phyloP scores from a whole-genome alignment of 176 grass and related monocot species.

The Oryza australiensis region DNA sequence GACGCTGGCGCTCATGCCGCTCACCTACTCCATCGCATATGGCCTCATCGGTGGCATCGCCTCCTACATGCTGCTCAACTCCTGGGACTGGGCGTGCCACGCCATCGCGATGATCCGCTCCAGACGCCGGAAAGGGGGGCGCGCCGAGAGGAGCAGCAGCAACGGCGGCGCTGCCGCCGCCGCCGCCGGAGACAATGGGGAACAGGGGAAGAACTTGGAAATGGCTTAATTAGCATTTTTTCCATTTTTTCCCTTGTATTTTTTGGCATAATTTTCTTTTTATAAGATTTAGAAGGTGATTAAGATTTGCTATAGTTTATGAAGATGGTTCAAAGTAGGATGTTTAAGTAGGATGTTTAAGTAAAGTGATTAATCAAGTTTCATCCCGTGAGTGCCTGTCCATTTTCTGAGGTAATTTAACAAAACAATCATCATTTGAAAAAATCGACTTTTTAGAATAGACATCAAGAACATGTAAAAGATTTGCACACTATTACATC shows the following conservation, averaged over 20 bases:
- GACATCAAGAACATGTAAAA: too few species aligned
- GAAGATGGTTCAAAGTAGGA: background rate
- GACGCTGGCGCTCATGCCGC: constrained; percentile 71
- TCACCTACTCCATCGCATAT: constrained; percentile 91
- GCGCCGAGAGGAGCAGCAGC: background rate
- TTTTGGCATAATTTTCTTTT: background rate
- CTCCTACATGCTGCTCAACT: constrained; percentile 68
- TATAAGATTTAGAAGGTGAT: background rate
- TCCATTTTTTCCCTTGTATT: background rate
- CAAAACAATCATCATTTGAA: too few species aligned
- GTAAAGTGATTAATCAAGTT: background rate
- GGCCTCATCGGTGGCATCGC: constrained; percentile 76
- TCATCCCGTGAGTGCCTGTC: background rate
- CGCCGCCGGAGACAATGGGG: constrained; percentile 14
- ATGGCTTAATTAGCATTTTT: constrained; percentile 31
- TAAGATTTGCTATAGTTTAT: background rate
- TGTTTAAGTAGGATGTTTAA: background rate
- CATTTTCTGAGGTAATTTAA: background rate
- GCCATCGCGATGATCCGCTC: constrained; percentile 7
- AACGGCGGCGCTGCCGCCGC: background rate
- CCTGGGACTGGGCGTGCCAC: constrained; percentile 53
- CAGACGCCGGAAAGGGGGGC: background rate
- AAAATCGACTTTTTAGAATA: too few species aligned
- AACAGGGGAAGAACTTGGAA: constrained; percentile 39
- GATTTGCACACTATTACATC: too few species aligned